Evolutionary conservation across 225 moss, liverwort and hornwort genomes (phyloP).

Genomic region (Pleurozium schreberi): DNA sequence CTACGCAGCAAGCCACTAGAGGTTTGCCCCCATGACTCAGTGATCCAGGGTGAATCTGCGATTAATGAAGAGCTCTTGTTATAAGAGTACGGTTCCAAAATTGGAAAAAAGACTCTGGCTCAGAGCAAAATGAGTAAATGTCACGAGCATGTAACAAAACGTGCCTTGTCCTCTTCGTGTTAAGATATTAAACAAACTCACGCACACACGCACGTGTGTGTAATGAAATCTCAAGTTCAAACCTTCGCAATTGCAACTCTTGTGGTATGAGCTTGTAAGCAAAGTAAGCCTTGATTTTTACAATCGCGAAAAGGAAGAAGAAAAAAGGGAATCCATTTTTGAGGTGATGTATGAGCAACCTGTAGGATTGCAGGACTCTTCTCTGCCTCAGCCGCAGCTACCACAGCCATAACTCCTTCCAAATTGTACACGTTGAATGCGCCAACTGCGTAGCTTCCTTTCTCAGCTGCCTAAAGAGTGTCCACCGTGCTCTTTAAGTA

Average conservation of each 20-base stretch:
- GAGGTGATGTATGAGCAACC: slow-evolving; percentile 8
- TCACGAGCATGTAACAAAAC: not conserved
- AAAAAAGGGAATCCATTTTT: not conserved
- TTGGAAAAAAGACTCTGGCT: not conserved
- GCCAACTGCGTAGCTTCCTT: slow-evolving; percentile 77
- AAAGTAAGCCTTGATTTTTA: not conserved
- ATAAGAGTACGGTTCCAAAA: not conserved
- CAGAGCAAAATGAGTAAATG: not conserved
- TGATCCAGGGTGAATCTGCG: slow-evolving; percentile 90
- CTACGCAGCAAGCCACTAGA: slow-evolving; percentile 71
- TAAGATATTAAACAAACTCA: not conserved
- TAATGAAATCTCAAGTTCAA: not conserved
- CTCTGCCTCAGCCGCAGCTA: slow-evolving; percentile 90
- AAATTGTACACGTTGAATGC: slow-evolving; percentile 92
- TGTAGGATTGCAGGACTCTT: slow-evolving; percentile 89
- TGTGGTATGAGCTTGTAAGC: not conserved
- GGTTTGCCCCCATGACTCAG: slow-evolving; percentile 62
- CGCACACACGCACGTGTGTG: not conserved
- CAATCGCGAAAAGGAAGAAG: not conserved
- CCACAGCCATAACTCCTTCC: slow-evolving; percentile 86
- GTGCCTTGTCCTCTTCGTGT: not conserved
- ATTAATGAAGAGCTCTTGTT: not conserved
- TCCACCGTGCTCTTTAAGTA: not conserved
- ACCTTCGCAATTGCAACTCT: not conserved
- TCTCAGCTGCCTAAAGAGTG: slow-evolving; percentile 57